Evolutionary conservation across 1,139 yeast genomes (phyloP), one percentile per base, ranked within the genome.

Genomic region (Geotrichum fermentans): DNA sequence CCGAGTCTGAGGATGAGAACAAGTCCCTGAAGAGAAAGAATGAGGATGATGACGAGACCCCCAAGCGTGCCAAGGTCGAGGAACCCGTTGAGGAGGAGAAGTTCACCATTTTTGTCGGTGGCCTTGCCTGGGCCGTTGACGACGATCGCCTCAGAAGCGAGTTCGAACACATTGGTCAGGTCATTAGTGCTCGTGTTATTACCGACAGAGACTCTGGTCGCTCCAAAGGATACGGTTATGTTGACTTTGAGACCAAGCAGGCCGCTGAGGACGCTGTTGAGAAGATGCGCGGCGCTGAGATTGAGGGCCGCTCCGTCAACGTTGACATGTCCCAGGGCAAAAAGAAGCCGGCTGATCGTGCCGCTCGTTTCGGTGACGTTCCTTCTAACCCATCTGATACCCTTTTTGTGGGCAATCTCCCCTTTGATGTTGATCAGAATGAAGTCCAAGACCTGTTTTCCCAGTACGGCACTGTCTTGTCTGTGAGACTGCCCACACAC

Each of bases 211-310:
- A 82, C 57, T 77, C 94, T 52, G 96, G 96, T 61, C 86, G 87
- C 73, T 87, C 96, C 50, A 83, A 94, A 78, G 98, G 98, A 68
- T 90, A 85, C 76, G 98, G 98, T 63, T 92, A 92, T 73, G 96
- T 92, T 70, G 97, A 92, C 69, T 92, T 92, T 65, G 88, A 81
- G 61, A 71, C 76, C 62, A 79, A 79, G 63, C 77, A 79, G 37
- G 76, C 74, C 54, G 98, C 97, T 58, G 89, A 87, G 69, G 82
- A 82, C 70, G 97, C 97, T n/a, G 72, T 90, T 57, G 74, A 74
- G 55, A 87, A 83, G 67, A 78, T 76, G 79, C 95, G 89, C 73
- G 97, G 96, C 65, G 80, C 76, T 66, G 97, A 90, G 73, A 83
- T 92, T 60, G 98, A 92, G 63, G 97, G 98, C 61, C 85, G 98